Percentiles rank a stretch among this genome's conserved stretches.
These are phyloP conservation scores for Aureoboletus auriporus DNA, from an alignment of 768 basidiomycete species.

Conservation along the genomic window DNA sequence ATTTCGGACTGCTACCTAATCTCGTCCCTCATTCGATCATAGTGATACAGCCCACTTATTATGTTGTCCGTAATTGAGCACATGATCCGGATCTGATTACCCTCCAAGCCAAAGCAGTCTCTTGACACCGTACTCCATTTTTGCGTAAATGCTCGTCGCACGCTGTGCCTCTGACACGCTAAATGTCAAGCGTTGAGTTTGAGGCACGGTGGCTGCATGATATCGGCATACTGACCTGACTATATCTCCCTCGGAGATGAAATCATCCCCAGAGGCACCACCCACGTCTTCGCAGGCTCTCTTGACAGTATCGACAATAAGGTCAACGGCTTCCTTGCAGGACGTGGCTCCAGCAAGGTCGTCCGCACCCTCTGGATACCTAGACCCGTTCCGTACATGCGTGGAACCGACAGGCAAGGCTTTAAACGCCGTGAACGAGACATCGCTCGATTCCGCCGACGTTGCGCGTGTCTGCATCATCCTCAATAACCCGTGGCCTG, in stretches of 20 bases:
- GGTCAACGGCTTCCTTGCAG: slow-evolving; percentile 73
- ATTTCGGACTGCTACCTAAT: slow-evolving; percentile 5
- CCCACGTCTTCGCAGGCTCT: slow-evolving; percentile 67
- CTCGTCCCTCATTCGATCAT: slow-evolving; percentile 6
- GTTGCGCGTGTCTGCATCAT: slow-evolving; percentile 19
- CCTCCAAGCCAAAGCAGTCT: slow-evolving; percentile 84
- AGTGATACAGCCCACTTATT: slow-evolving; percentile 14
- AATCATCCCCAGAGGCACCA: slow-evolving; percentile 35
- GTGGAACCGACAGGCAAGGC: slow-evolving; percentile 70
- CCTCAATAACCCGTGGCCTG: slow-evolving; percentile 22
- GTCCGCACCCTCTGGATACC: slow-evolving; percentile 55
- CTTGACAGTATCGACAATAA: slow-evolving; percentile 68
- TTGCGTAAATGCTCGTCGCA: slow-evolving; percentile 82
- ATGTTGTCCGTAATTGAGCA: slow-evolving; percentile 9
- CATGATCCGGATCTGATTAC: slow-evolving; percentile 25
- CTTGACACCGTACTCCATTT: slow-evolving; percentile 94
- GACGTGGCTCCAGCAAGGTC: slow-evolving; percentile 57
- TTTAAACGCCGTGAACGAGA: slow-evolving; percentile 72
- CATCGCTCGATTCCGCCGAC: slow-evolving; percentile 31
- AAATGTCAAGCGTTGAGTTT: slow-evolving; percentile 4
- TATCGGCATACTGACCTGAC: slow-evolving; percentile 55
- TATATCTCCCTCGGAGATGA: slow-evolving; percentile 67
- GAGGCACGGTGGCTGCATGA: not conserved
- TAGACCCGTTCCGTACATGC: slow-evolving; percentile 37
- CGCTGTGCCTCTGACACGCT: slow-evolving; percentile 81